These are phyloP conservation scores for Aspergillus fijiensis DNA, from an alignment of 2,329 filamentous ascomycete species.

Conservation along the genomic window DNA sequence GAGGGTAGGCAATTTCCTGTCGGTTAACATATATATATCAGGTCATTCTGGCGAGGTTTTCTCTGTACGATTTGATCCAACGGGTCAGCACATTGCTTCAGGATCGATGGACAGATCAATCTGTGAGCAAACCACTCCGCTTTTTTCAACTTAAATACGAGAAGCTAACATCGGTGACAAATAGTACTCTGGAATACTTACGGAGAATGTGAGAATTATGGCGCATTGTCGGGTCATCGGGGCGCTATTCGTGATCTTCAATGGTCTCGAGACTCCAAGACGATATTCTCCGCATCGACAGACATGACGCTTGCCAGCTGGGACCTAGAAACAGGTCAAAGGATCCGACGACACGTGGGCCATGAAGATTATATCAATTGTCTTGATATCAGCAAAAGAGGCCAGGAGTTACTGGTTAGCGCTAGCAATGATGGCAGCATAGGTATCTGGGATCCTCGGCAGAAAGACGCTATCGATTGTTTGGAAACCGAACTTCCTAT, in stretches of 20 bases:
- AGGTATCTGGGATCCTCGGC: slow-evolving; percentile 91
- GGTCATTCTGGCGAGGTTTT: slow-evolving; percentile 81
- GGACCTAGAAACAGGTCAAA: slow-evolving; percentile 87
- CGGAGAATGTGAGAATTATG: slow-evolving; percentile 92
- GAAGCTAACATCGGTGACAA: background rate
- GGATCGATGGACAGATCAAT: slow-evolving; percentile 94
- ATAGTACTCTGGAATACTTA: slow-evolving; percentile 91
- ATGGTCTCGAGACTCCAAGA: slow-evolving; percentile 92
- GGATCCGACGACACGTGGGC: slow-evolving; percentile 87
- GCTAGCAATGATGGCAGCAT: slow-evolving; percentile 92
- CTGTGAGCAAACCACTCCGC: slow-evolving; percentile 53
- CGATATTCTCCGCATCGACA: slow-evolving; percentile 88
- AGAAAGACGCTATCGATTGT: slow-evolving; percentile 83
- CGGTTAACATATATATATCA: slow-evolving; percentile 22
- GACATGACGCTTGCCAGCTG: slow-evolving; percentile 92
- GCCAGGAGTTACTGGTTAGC: slow-evolving; percentile 85
- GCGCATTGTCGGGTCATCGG: slow-evolving; percentile 81
- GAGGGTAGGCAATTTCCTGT: background rate
- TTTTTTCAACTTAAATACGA: background rate
- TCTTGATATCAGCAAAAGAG: slow-evolving; percentile 82
- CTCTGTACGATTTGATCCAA: slow-evolving; percentile 82
- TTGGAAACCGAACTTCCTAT: slow-evolving; percentile 90
- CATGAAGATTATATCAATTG: slow-evolving; percentile 96
- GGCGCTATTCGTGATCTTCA: slow-evolving; percentile 88
- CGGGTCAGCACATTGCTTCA: slow-evolving; percentile 85